These are phyloP conservation scores for Amanita fuliginea DNA, from an alignment of 768 basidiomycete species.

Conservation along the genomic window DNA sequence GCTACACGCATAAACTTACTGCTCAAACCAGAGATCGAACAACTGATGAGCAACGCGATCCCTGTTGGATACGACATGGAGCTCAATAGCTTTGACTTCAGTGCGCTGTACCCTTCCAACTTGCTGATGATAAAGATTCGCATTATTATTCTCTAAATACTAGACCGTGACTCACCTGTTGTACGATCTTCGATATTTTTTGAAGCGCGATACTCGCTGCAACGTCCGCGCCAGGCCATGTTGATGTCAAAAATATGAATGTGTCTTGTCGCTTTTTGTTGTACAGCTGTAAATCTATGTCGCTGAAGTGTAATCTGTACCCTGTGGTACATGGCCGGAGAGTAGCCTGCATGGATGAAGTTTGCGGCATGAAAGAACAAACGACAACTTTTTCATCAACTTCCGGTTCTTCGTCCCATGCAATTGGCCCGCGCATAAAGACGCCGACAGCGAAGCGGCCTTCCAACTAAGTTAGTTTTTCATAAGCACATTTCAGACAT, in stretches of 20 bases:
- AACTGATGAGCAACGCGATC: slow-evolving; percentile 56
- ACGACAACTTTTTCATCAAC: slow-evolving; percentile 50
- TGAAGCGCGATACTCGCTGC: slow-evolving; percentile 50
- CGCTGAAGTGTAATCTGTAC: slow-evolving; percentile 45
- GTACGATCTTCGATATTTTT: slow-evolving; percentile 45
- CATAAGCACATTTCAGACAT: neutral
- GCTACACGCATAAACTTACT: slow-evolving; percentile 30
- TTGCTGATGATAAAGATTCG: slow-evolving; percentile 31
- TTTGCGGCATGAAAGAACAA: slow-evolving; percentile 48
- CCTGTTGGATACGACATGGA: slow-evolving; percentile 61
- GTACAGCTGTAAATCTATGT: slow-evolving; percentile 48
- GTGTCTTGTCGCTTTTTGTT: slow-evolving; percentile 40
- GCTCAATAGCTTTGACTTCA: slow-evolving; percentile 41
- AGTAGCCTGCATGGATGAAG: slow-evolving; percentile 33
- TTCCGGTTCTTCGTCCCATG: slow-evolving; percentile 49
- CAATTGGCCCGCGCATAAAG: slow-evolving; percentile 48
- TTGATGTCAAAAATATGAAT: slow-evolving; percentile 48
- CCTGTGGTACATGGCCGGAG: slow-evolving; percentile 41
- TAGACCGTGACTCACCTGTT: slow-evolving; percentile 26
- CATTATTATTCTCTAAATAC: neutral
- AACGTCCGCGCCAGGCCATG: slow-evolving; percentile 34
- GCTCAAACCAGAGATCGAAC: slow-evolving; percentile 59
- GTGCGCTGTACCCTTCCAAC: slow-evolving; percentile 43
- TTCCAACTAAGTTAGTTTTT: slow-evolving; percentile 32
- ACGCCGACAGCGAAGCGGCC: slow-evolving; percentile 51